A percentile compares a stretch with the other conserved stretches of the same genome.
These are phyloP conservation scores for Eucalyptus dawsonii DNA, from an alignment of 345 rosid genomes.

Conservation along the genomic window DNA sequence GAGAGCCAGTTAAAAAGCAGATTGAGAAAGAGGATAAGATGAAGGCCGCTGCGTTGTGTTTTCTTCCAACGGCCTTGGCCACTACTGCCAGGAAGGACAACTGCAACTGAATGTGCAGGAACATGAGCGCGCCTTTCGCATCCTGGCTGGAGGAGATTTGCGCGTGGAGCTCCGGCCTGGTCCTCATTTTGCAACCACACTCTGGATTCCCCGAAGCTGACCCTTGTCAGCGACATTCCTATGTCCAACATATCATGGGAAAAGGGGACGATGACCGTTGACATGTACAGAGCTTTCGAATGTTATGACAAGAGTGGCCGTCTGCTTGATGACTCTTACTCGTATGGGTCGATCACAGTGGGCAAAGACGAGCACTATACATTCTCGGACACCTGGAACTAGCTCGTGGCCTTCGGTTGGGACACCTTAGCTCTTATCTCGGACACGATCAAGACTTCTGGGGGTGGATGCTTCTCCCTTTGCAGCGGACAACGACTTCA, in stretches of 20 bases:
- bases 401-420: neutral
- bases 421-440: neutral
- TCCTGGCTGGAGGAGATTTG: neutral
- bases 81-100: neutral
- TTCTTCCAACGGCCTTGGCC: neutral
- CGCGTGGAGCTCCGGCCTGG: neutral
- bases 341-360: accelerated
- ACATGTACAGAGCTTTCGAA: neutral
- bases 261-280: neutral
- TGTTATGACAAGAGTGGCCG: neutral
- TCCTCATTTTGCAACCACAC: neutral
- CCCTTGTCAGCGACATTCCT: neutral
- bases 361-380: neutral
- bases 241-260: neutral
- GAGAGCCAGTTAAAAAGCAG: no score
- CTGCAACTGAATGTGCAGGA: neutral
- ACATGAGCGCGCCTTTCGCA: neutral
- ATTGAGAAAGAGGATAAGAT: no score
- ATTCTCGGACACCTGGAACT: neutral
- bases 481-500: no score
- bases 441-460: no score
- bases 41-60: neutral
- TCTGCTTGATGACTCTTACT: neutral
- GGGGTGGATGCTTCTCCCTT: no score
- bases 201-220: neutral